Base-by-base conservation (phyloP, 2,329 filamentous ascomycete genomes). In the Talaromyces marneffei region DNA sequence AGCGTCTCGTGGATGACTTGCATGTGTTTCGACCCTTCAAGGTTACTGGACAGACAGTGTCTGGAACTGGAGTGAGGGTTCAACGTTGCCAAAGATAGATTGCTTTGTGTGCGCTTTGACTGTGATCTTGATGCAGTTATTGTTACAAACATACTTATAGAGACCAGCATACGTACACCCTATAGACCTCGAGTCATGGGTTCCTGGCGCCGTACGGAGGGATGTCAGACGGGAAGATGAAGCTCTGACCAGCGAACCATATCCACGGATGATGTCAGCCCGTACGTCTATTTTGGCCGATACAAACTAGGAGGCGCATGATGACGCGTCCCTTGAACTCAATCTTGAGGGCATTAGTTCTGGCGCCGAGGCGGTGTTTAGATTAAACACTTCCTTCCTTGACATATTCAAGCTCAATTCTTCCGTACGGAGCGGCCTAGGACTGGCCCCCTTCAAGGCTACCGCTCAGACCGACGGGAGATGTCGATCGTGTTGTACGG, bases 171-270 rank as follows among this genome's bases (percentile, higher is more conserved):
- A 5, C 10, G 35, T 40, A 16, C 16, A 6, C n/a, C n/a, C n/a
- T 46, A 20, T 18, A 40, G 7, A 2, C 23, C n/a, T 27, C 42
- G 42, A 46, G 42, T 46, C 42, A 44, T 23, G 40, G 23, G 10
- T 5, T 46, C 20, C 23, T 52, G 44, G 6, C 23, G 14, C n/a
- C 18, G 48, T 20, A 23, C 29, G 29, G 48, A 35, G 9, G 48
- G 27, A 14, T n/a, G n/a, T n/a, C n/a, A n/a, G n/a, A n/a, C n/a
- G 14, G 27, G 20, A 52, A 29, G 48, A 52, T 52, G 48, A n/a
- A 52, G 48, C 48, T 52, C 48, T 52, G 48, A 52, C 48, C 48
- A 52, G 16, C 29, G 48, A 33, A 33, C 48, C 48, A 52, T 33
- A 35, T 35, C 48, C 29, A 52, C 20, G 48, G 48, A n/a, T 52